A percentile compares a stretch with the other conserved stretches of the same genome.
phyloP scores from a whole-genome alignment of 1,139 yeast species.

The Candida dubliniensis region DNA sequence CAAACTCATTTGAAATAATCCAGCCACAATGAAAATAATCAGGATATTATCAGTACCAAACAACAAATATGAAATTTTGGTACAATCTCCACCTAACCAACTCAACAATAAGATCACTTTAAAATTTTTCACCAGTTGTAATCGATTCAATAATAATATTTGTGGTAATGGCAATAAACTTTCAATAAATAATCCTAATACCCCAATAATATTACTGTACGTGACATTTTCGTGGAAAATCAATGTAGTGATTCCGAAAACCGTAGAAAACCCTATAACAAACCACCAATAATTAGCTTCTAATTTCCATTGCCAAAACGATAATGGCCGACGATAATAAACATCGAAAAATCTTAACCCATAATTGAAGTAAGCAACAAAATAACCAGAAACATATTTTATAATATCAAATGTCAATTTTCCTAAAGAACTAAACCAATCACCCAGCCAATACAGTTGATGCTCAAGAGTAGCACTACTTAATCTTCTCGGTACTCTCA shows the following conservation, averaged over 20 bases:
- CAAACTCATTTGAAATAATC: slow-evolving; percentile 74
- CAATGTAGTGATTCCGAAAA: slow-evolving; percentile 45
- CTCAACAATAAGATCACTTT: slow-evolving; percentile 70
- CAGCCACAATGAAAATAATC: slow-evolving; percentile 70
- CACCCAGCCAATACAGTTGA: slow-evolving; percentile 11
- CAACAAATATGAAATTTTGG: slow-evolving; percentile 69
- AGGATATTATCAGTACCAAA: slow-evolving; percentile 74
- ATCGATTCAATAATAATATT: slow-evolving; percentile 66
- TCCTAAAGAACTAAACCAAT: slow-evolving; percentile 5
- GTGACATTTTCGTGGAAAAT: slow-evolving; percentile 37
- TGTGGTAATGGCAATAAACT: slow-evolving; percentile 88
- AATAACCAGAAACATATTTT: slow-evolving; percentile 12
- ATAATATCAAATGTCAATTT: slow-evolving; percentile 7
- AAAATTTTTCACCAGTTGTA: slow-evolving; percentile 75
- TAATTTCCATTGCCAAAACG: slow-evolving; percentile 86
- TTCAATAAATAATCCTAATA: slow-evolving; percentile 73
- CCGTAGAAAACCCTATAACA: slow-evolving; percentile 45
- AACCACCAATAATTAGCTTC: slow-evolving; percentile 67
- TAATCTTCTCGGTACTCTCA: slow-evolving; percentile 21
- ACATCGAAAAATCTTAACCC: slow-evolving; percentile 65
- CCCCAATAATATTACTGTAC: slow-evolving; percentile 65
- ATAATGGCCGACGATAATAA: slow-evolving; percentile 59
- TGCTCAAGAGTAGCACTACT: slow-evolving; percentile 15
- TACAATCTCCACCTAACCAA: slow-evolving; percentile 87
- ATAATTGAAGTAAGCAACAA: slow-evolving; percentile 20